Percentiles rank a stretch among this genome's conserved stretches.
Evolutionary conservation across 805 yeast species (phyloP).

Genomic region (Candida tammaniensis): DNA sequence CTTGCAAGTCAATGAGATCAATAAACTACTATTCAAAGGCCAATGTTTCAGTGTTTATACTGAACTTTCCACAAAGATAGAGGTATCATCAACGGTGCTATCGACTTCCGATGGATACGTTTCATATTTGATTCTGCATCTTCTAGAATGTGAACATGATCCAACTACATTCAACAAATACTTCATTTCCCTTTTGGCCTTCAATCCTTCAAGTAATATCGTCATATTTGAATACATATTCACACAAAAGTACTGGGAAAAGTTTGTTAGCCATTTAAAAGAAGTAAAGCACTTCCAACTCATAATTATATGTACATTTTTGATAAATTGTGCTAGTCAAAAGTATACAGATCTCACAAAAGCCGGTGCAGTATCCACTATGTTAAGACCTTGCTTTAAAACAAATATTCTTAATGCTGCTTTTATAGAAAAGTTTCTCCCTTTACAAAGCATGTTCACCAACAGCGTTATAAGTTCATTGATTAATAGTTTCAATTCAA

Average conservation of each 20-base stretch:
- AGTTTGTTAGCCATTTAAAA: conserved; percentile 13
- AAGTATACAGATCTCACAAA: conserved; percentile 5
- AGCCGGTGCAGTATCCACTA: conserved; percentile 1
- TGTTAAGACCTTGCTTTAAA: conserved; percentile 15
- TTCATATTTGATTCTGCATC: conserved; percentile 6
- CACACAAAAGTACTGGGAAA: conserved; percentile 17
- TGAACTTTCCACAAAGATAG: conserved; percentile 15
- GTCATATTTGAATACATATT: conserved; percentile 24
- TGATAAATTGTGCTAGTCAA: conserved; percentile 12
- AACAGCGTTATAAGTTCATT: conserved; percentile 13
- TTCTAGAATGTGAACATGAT: neutral
- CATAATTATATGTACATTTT: conserved; percentile 18
- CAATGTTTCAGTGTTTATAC: conserved; percentile 21
- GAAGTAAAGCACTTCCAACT: conserved; percentile 27
- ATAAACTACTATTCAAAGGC: conserved; percentile 37
- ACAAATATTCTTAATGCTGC: conserved; percentile 17
- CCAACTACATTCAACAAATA: conserved; percentile 14
- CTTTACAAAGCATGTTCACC: conserved; percentile 10
- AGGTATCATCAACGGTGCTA: neutral
- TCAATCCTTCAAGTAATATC: conserved; percentile 16
- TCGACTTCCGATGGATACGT: conserved; percentile 2
- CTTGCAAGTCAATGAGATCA: conserved; percentile 28
- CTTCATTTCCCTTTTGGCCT: conserved; percentile 20
- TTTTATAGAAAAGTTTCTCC: conserved; percentile 18
- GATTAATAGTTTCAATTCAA: conserved; percentile 2